Conservation (phyloP, 83 land plant species). For the Picea engelmannii region DNA sequence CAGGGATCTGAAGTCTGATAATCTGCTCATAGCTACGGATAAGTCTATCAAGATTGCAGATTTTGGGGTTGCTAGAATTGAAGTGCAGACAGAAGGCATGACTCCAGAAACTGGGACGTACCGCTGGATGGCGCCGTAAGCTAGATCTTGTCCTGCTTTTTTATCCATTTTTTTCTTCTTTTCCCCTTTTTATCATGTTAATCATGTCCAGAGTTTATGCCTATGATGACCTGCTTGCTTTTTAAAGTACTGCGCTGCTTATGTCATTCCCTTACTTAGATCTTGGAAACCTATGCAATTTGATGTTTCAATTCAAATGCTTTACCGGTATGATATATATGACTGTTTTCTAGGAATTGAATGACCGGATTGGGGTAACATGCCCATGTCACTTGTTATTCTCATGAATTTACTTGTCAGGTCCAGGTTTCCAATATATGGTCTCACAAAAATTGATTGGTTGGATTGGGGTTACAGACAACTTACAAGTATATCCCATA, state of each 20-base stretch:
- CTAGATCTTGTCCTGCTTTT: neutral
- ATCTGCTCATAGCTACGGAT: conserved; percentile 57
- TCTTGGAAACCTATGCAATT: neutral
- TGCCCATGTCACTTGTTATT: neutral
- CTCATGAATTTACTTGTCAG: neutral
- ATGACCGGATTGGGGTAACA: neutral
- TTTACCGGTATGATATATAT: neutral
- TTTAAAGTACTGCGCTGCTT: neutral
- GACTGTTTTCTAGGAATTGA: neutral
- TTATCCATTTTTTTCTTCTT: neutral
- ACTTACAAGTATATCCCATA: no score
- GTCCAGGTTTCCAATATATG: neutral
- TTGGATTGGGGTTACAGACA: no score
- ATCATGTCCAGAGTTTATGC: neutral
- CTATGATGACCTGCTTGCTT: neutral
- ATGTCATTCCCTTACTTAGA: neutral
- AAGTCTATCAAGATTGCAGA: conserved; percentile 72
- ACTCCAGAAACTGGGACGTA: conserved; percentile 82
- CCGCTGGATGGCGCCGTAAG: conserved; percentile 88
- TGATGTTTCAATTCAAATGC: neutral
- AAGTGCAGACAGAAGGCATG: conserved; percentile 71
- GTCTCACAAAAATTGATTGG: neutral
- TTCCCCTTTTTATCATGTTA: neutral
- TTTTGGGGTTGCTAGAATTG: conserved; percentile 75
- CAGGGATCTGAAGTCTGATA: conserved; percentile 72